Base-by-base conservation (phyloP, 2,329 filamentous ascomycete species). In the Fusarium bulbicola region DNA sequence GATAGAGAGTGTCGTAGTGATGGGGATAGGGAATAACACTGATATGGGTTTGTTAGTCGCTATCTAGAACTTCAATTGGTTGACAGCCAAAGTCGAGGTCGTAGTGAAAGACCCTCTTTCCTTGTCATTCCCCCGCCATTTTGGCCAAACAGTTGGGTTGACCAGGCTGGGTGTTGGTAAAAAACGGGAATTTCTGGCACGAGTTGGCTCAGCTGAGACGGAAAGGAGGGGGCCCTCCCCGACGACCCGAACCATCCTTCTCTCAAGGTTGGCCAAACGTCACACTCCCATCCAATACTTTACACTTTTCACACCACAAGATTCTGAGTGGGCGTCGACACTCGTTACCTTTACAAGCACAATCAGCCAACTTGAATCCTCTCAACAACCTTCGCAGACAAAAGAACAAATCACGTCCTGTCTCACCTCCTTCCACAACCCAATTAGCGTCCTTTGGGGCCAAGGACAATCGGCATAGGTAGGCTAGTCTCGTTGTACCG, bases 201-300 rank as follows among this genome's bases (percentile, higher is more conserved):
- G n/a, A 43, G 21, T 68, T 37, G 58, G 42, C 67, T 60, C 61
- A 72, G 59, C 37, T 64, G 21, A 28, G 21, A 68, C 40, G 59
- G 62, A 65, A 66, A 61, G 43, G 63, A 65, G 58, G 53, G 72
- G 71, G 37, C 59, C 70, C 52, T 70, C 65, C 70, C 74, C 75
- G 75, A 77, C 75, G 75, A 77, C 75, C 75, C 75, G 75, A 73
- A 76, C 36, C 34, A 50, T 54, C 52, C 56, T 54, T 56, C 63
- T 58, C 54, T 72, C 60, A 60, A 54, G 57, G 52, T 68, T 54
- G 50, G 34, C 57, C 72, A 68, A 74, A 68, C 66, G 63, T 74
- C 71, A 74, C 71, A 46, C n/a, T 52, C 11, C 18, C 40, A 59
- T 64, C 68, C 53, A 42, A 40, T 56, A 68, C 56, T 67, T 66